phyloP scores from a whole-genome alignment of 1,284 basidiomycete genomes.

The Leccinum pachyderme region DNA sequence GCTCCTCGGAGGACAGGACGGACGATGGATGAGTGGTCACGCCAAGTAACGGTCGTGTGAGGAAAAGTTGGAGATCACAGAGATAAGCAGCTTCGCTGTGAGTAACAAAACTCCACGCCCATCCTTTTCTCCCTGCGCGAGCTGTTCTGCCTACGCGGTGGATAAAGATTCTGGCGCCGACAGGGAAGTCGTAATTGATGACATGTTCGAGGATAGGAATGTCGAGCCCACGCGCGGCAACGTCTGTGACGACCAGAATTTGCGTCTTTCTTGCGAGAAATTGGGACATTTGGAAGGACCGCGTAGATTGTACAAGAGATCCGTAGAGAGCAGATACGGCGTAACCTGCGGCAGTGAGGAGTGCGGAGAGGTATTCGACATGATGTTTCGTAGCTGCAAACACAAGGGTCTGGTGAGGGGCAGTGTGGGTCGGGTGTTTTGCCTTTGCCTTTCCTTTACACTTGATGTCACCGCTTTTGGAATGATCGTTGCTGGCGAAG shows the following conservation, averaged over 20 bases:
- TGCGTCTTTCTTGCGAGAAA: slow-evolving; percentile 85
- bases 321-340: slow-evolving; percentile 97
- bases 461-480: slow-evolving; percentile 38
- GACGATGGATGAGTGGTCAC: slow-evolving; percentile 32
- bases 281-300: slow-evolving; percentile 87
- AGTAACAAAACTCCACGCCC: slow-evolving; percentile 94
- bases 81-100: slow-evolving; percentile 87
- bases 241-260: slow-evolving; percentile 95
- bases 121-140: slow-evolving; percentile 90
- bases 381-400: slow-evolving; percentile 99
- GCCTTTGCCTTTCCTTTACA: slow-evolving; percentile 52
- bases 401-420: slow-evolving; percentile 90
- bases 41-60: slow-evolving; percentile 78
- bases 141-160: slow-evolving; percentile 98
- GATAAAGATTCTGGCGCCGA: slow-evolving; percentile 90
- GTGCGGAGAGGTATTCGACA: slow-evolving; percentile 88
- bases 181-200: slow-evolving; percentile 97
- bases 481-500: slow-evolving; percentile 37
- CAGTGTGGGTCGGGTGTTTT: slow-evolving; percentile 42
- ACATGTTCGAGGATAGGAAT: slow-evolving; percentile 94
- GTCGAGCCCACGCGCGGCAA: slow-evolving; percentile 96
- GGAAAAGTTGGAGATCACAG: slow-evolving; percentile 91
- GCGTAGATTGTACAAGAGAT: slow-evolving; percentile 90
- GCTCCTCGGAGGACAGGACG: slow-evolving; percentile 47
- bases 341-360: slow-evolving; percentile 86